phyloP scores from a whole-genome alignment of 1,284 basidiomycete genomes.

The Naganishia albida region DNA sequence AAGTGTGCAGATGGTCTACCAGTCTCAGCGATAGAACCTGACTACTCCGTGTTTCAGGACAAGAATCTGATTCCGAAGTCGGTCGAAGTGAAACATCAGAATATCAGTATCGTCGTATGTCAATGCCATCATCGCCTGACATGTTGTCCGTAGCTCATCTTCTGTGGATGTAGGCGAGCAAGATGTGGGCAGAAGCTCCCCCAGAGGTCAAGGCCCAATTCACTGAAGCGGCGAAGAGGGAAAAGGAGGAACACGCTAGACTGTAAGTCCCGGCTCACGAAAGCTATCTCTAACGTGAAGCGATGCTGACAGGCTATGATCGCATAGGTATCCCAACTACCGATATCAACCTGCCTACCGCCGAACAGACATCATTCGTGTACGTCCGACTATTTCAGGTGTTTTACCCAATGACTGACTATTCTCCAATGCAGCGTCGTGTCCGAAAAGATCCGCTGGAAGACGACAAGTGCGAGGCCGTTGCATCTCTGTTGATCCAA shows the following conservation, averaged over 20 bases:
- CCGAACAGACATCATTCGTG: constrained; percentile 49
- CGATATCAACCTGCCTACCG: constrained; percentile 51
- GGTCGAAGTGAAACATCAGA: constrained; percentile 52
- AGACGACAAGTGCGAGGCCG: constrained; percentile 51
- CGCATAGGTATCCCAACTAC: constrained; percentile 46
- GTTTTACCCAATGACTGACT: neutral
- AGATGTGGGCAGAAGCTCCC: constrained; percentile 52
- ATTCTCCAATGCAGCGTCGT: constrained; percentile 34
- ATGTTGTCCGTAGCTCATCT: neutral
- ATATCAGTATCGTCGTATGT: constrained; percentile 51
- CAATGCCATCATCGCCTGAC: neutral
- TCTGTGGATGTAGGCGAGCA: constrained; percentile 42
- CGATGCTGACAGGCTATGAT: neutral
- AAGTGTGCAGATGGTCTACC: neutral
- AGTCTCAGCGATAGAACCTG: neutral
- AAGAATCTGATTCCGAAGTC: constrained; percentile 48
- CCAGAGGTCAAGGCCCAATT: constrained; percentile 47
- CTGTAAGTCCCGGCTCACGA: constrained; percentile 32
- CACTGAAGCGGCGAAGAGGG: constrained; percentile 45
- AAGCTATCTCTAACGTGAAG: neutral
- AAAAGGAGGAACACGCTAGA: constrained; percentile 51
- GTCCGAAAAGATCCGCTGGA: constrained; percentile 50
- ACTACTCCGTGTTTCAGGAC: constrained; percentile 34
- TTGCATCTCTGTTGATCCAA: constrained; percentile 48
- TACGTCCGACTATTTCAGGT: neutral